Evolutionary conservation across 1,139 yeast species (phyloP).

Genomic region (Debaryomycetaceae sp.): DNA sequence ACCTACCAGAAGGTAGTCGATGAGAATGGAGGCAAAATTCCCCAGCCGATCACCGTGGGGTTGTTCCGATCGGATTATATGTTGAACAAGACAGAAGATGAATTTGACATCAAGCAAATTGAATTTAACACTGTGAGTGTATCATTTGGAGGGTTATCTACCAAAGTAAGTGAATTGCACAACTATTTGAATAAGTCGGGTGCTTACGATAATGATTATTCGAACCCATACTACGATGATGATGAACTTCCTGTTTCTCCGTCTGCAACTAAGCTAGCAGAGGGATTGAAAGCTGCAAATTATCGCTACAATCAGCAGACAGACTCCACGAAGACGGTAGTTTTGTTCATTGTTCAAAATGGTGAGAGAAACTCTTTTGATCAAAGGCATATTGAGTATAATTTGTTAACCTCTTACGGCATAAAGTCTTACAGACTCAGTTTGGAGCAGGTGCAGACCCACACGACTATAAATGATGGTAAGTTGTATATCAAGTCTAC

Average conservation of each 20-base stretch:
- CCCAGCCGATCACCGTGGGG: slow-evolving; percentile 75
- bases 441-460: slow-evolving; percentile 52
- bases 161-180: slow-evolving; percentile 78
- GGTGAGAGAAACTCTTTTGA: slow-evolving; percentile 87
- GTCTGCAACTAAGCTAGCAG: slow-evolving; percentile 59
- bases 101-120: slow-evolving; percentile 71
- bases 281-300: slow-evolving; percentile 69
- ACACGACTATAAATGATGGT: slow-evolving; percentile 38
- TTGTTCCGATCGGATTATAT: slow-evolving; percentile 89
- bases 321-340: slow-evolving; percentile 40
- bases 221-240: slow-evolving; percentile 39
- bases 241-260: slow-evolving; percentile 64
- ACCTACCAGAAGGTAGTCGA: slow-evolving; percentile 48
- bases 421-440: slow-evolving; percentile 65
- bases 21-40: slow-evolving; percentile 40
- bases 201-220: slow-evolving; percentile 40
- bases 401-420: slow-evolving; percentile 53
- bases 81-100: slow-evolving; percentile 49
- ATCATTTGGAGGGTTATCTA: slow-evolving; percentile 87
- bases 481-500: slow-evolving; percentile 52
- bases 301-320: slow-evolving; percentile 41
- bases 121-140: slow-evolving; percentile 96
- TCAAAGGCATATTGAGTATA: slow-evolving; percentile 80
- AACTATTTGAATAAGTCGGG: slow-evolving; percentile 58
- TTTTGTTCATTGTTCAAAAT: slow-evolving; percentile 79